Evolutionary conservation across 306 rosid genomes (phyloP).

Genomic region (Alnus rubra): DNA sequence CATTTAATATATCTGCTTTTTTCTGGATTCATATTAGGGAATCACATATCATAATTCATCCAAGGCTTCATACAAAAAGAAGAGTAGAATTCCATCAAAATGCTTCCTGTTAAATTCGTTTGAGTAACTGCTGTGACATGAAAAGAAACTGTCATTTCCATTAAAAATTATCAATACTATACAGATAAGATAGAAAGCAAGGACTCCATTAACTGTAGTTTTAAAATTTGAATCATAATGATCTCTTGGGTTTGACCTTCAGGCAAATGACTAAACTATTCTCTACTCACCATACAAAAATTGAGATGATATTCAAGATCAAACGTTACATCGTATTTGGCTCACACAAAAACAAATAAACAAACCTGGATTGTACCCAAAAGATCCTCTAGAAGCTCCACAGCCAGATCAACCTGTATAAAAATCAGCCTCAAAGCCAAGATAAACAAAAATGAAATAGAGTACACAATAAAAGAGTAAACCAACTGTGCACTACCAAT

Average conservation of each 20-base stretch:
- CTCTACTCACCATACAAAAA: background rate
- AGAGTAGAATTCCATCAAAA: too few species aligned
- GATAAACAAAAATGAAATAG: conserved; percentile 21
- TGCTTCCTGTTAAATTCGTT: background rate
- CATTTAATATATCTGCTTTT: background rate
- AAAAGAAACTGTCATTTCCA: too few species aligned
- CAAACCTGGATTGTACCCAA: conserved; percentile 82
- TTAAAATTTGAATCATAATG: background rate
- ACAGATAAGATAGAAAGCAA: background rate
- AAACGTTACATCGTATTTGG: background rate
- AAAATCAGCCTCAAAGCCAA: conserved; percentile 30
- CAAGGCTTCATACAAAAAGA: background rate
- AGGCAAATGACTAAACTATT: conserved; percentile 3
- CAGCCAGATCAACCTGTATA: conserved; percentile 76
- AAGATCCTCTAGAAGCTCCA: conserved; percentile 94
- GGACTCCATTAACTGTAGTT: background rate
- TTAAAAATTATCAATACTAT: background rate
- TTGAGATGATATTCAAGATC: conserved; percentile 6
- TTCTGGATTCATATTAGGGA: background rate
- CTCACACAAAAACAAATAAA: conserved; percentile 15
- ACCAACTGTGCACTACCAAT: background rate
- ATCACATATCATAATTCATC: background rate
- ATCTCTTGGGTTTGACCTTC: background rate
- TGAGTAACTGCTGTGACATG: background rate
- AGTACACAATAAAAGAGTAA: conserved; percentile 12